phyloP scores from a whole-genome alignment of 495 filamentous ascomycete genomes.

The Penicillium herquei region DNA sequence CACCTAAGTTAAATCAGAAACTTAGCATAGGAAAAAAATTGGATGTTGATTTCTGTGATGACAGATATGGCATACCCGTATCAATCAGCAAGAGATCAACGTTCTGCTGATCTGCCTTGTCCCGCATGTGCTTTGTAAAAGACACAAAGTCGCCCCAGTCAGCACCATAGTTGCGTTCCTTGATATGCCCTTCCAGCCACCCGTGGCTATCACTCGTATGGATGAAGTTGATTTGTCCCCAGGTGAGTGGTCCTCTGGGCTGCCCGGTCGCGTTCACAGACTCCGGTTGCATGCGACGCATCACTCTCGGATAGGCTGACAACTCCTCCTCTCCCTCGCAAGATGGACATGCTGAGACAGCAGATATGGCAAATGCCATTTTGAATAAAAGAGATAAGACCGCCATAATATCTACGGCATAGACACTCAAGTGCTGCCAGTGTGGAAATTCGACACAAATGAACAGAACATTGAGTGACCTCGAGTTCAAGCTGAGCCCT shows the following conservation, averaged over 20 bases:
- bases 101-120: slow-evolving; percentile 28
- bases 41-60: background rate
- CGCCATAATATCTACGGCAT: background rate
- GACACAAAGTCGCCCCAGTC: slow-evolving; percentile 44
- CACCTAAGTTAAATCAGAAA: slow-evolving; percentile 14
- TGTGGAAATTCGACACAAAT: background rate
- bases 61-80: slow-evolving; percentile 24
- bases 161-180: slow-evolving; percentile 41
- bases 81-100: slow-evolving; percentile 41
- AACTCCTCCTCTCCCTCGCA: slow-evolving; percentile 5
- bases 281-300: slow-evolving; percentile 24
- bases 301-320: slow-evolving; percentile 4
- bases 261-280: slow-evolving; percentile 33
- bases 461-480: too few species aligned
- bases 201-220: slow-evolving; percentile 49
- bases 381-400: background rate
- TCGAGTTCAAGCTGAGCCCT: too few species aligned
- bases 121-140: slow-evolving; percentile 35
- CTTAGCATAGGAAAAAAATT: too few species aligned
- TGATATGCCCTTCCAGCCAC: slow-evolving; percentile 47
- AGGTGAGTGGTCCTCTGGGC: slow-evolving; percentile 38
- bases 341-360: slow-evolving; percentile 5
- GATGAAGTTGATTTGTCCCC: slow-evolving; percentile 47
- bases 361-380: slow-evolving; percentile 1
- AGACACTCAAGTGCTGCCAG: too few species aligned